Conservation (phyloP, 208 protist species). For the Crithidia sp. region DNA sequence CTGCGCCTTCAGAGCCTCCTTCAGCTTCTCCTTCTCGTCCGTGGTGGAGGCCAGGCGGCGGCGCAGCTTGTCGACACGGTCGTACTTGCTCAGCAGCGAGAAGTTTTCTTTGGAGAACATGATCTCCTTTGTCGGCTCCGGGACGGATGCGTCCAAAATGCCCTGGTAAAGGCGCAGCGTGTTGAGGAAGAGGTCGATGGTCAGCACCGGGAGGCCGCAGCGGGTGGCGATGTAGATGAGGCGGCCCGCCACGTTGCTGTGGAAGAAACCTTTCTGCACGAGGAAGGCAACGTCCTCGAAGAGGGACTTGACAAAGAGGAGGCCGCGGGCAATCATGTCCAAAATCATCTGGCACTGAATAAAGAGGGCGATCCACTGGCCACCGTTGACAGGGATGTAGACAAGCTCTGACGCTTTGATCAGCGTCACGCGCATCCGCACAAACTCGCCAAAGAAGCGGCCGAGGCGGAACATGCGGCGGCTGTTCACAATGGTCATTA, state of each 20-base stretch:
- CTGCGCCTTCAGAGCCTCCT: slow-evolving; percentile 23
- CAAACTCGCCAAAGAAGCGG: slow-evolving; percentile 89
- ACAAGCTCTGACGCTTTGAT: slow-evolving; percentile 90
- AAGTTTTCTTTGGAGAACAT: slow-evolving; percentile 82
- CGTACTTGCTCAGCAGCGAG: slow-evolving; percentile 87
- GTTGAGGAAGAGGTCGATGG: slow-evolving; percentile 89
- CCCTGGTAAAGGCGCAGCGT: slow-evolving; percentile 85
- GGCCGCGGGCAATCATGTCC: slow-evolving; percentile 80
- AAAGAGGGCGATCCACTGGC: slow-evolving; percentile 84
- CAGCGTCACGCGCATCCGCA: slow-evolving; percentile 88
- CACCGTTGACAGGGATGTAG: slow-evolving; percentile 80
- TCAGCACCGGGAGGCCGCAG: slow-evolving; percentile 81
- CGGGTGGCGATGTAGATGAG: slow-evolving; percentile 77
- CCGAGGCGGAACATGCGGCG: slow-evolving; percentile 87
- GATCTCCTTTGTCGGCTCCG: slow-evolving; percentile 50
- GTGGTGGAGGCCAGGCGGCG: slow-evolving; percentile 50
- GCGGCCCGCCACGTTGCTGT: slow-evolving; percentile 79
- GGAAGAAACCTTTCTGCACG: slow-evolving; percentile 90
- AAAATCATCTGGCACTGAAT: slow-evolving; percentile 93
- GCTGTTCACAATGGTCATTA: slow-evolving; percentile 92
- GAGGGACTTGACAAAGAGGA: slow-evolving; percentile 89
- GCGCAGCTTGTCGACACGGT: slow-evolving; percentile 85
- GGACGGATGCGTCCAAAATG: slow-evolving; percentile 72
- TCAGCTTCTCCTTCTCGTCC: slow-evolving; percentile 37
- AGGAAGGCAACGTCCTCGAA: slow-evolving; percentile 89